Base-by-base conservation (phyloP, 2,329 filamentous ascomycete species). In the Pseudogymnoascus pannorum region DNA sequence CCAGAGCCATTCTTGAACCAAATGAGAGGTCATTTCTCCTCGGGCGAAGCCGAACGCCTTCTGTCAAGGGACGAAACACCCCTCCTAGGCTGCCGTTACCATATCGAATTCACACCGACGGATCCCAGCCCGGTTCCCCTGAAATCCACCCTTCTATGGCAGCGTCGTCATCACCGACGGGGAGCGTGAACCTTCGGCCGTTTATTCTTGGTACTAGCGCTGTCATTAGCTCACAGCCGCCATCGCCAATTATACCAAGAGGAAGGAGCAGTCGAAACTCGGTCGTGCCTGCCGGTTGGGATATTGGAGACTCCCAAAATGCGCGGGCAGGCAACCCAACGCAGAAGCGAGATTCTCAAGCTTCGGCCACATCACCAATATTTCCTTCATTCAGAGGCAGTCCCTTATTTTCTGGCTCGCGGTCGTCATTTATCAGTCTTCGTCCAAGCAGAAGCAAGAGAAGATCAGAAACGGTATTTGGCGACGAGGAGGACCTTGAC, bases 311-410 rank as follows among this genome's bases (percentile, higher is more conserved):
- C 26, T 54, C 16, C 48, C 48, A 54, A 31, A 54, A 20, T 9
- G 48, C 11, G 48, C 26, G 48, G 24, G 18, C 48, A 18, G 26
- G 16, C 26, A 54, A 54, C 48, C 48, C 48, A 31, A 18, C 20
- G 20, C 14, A 24, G 31, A 18, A 26, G 14, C 26, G 26, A 6
- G 26, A 12, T 12, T 54, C 48, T 54, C 48, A 54, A 31, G 29
- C 48, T 20, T 54, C 48, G 20, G 26, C 48, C n/a, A 54, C 48
- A 31, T 54, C 48, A 54, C 48, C 48, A 31, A 54, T 54, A 54
- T 54, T 54, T 20, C 48, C 48, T 2, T 54, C 48, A 33, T 54
- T 54, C 5, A 54, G 48, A 54, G 26, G 48, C 6, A 31, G 48
- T 7, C 48, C 48, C 16, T 16, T 54, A 31, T 54, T 54, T 16